Evolutionary conservation across 2,329 filamentous ascomycete genomes (phyloP).

Genomic region (Pseudocercospora cruenta): DNA sequence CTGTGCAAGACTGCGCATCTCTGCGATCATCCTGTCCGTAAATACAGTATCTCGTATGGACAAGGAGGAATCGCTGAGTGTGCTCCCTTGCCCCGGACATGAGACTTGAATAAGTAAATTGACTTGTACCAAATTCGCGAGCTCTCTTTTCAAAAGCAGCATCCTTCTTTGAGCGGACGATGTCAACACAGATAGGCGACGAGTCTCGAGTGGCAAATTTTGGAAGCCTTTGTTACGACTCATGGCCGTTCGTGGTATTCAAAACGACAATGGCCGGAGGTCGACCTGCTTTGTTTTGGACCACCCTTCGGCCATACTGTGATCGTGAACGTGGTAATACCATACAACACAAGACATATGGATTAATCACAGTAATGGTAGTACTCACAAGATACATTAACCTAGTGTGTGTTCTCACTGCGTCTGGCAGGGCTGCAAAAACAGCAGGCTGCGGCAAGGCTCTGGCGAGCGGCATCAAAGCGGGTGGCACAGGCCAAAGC

Average conservation of each 20-base stretch:
- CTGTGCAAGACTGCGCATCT: not conserved
- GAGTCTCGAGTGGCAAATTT: not conserved
- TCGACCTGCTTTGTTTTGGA: not conserved
- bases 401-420: not conserved
- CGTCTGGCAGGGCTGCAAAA: not conserved
- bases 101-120: not conserved
- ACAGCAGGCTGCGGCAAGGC: conserved; percentile 28
- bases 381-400: not conserved
- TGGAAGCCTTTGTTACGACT: not conserved
- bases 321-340: not conserved
- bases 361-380: not conserved
- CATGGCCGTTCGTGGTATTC: not conserved
- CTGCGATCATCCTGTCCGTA: not conserved
- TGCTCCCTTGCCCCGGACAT: not conserved
- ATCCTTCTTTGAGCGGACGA: not conserved
- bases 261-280: not conserved
- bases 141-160: not conserved
- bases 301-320: not conserved
- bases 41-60: not conserved
- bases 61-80: not conserved
- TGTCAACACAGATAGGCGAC: not conserved
- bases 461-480: conserved; percentile 21
- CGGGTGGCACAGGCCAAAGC: conserved; percentile 20
- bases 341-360: not conserved
- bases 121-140: not conserved